These are phyloP conservation scores for Fusarium nanum DNA, from an alignment of 2,329 filamentous ascomycete species.

Conservation along the genomic window DNA sequence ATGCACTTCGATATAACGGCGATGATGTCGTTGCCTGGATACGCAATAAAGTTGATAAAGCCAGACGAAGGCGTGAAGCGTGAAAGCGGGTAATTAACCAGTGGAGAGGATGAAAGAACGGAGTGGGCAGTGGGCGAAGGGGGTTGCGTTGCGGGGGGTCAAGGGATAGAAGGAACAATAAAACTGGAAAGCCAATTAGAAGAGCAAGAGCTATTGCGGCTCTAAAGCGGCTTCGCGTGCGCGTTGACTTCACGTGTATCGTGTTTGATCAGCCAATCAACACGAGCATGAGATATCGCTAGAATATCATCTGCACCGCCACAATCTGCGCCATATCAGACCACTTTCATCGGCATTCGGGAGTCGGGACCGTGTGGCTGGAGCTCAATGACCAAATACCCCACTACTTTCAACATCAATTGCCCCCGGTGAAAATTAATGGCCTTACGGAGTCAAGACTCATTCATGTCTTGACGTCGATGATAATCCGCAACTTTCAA, in stretches of 20 bases:
- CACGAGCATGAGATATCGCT: not conserved
- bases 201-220: not conserved
- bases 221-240: constrained; percentile 29
- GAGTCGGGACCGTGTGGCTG: not conserved
- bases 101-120: constrained; percentile 42
- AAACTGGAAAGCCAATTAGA: constrained; percentile 31
- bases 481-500: constrained; percentile 15
- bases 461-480: constrained; percentile 32
- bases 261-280: not conserved
- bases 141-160: constrained; percentile 30
- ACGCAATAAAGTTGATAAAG: constrained; percentile 27
- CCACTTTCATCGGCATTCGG: constrained; percentile 2
- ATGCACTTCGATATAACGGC: constrained; percentile 6
- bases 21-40: constrained; percentile 34
- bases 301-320: not conserved
- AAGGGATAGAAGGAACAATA: constrained; percentile 4
- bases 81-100: constrained; percentile 34
- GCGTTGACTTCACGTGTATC: constrained; percentile 25
- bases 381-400: constrained; percentile 18
- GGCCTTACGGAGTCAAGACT: constrained; percentile 24
- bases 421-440: constrained; percentile 42
- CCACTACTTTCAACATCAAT: constrained; percentile 26
- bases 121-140: constrained; percentile 38
- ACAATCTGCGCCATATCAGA: not conserved
- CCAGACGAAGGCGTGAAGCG: constrained; percentile 37